Evolutionary conservation across 495 filamentous ascomycete species (phyloP), one percentile per base, ranked within the genome.

Genomic region (Terfezia claveryi): DNA sequence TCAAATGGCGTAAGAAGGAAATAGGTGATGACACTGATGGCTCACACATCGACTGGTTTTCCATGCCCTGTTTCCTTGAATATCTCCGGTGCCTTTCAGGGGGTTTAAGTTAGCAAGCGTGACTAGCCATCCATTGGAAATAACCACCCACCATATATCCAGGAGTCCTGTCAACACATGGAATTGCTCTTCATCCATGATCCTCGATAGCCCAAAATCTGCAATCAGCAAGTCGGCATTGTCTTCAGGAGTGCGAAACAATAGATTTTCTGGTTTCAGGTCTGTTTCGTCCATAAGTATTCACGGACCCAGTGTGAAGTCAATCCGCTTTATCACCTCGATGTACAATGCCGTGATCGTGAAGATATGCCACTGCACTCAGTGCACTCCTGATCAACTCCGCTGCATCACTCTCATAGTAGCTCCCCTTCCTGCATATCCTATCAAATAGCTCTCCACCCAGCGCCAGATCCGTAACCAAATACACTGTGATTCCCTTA

Each of bases 131-230:
- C 27, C 27, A 32, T 7, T 32, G 27, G 27, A 32, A 32, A 32
- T 4, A 32, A 32, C 27, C 2, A 32, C 27, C 27, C 27, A 32
- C 83, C 83, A 88, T 98, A 69, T 98, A 98, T 36, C 92, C 92
- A 0, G 91, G 91, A 8, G 91, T 98, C 37, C 91, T 5, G 92
- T 98, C 38, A 98, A 70, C 27, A 96, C 88, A 64, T 95, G 92
- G 67, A 98, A 96, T 64, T 95, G 85, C 68, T 96, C 88, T 70
- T 95, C 92, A 66, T 98, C 92, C 87, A 98, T 95, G 68, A 98
- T 96, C 46, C 91, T 74, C 11, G 80, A 85, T 36, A 98, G 71
- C 9, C 91, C 91, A 63, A 98, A 98, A 67, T 98, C 91, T 38
- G 92, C 91, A 64, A 98, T 96, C 54, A 96, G 70, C n/a, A 98